A percentile compares a stretch with the other conserved stretches of the same genome.
Evolutionary conservation across 2,329 filamentous ascomycete genomes (phyloP).

Genomic region (Neocatenulostroma microsporum): DNA sequence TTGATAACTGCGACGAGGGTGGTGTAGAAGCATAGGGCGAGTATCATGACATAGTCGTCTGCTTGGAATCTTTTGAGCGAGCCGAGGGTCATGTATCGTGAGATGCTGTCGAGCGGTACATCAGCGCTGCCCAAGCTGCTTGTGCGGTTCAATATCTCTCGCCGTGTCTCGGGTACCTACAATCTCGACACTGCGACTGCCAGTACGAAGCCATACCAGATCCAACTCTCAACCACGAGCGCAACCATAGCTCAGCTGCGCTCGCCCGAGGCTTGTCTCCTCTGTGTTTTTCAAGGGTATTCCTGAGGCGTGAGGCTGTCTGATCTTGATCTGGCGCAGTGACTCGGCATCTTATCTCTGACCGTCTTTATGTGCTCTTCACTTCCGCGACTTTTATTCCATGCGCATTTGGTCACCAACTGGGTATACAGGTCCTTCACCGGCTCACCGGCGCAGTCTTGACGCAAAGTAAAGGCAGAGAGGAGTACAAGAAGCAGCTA

Average conservation of each 20-base stretch:
- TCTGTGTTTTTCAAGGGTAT: constrained; percentile 10
- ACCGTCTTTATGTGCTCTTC: too few relatives aligned
- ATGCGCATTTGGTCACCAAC: too few relatives aligned
- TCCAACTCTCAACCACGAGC: constrained; percentile 40
- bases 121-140: not conserved
- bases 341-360: not conserved
- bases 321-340: constrained; percentile 2
- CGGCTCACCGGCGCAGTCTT: too few relatives aligned
- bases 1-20: constrained; percentile 44
- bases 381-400: too few relatives aligned
- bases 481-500: too few relatives aligned
- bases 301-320: constrained; percentile 12
- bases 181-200: constrained; percentile 35
- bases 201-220: constrained; percentile 38
- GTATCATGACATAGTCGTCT: constrained; percentile 52
- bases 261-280: not conserved
- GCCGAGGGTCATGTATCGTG: constrained; percentile 40
- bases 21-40: constrained; percentile 44
- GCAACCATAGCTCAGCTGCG: constrained; percentile 24
- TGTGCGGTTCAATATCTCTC: not conserved
- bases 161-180: constrained; percentile 24
- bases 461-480: too few relatives aligned
- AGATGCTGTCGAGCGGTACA: constrained; percentile 29
- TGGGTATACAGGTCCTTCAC: too few relatives aligned
- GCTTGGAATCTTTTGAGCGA: constrained; percentile 43